Evolutionary conservation across 257 asterid species (phyloP).

Genomic region (Nicotiana tomentosiformis): DNA sequence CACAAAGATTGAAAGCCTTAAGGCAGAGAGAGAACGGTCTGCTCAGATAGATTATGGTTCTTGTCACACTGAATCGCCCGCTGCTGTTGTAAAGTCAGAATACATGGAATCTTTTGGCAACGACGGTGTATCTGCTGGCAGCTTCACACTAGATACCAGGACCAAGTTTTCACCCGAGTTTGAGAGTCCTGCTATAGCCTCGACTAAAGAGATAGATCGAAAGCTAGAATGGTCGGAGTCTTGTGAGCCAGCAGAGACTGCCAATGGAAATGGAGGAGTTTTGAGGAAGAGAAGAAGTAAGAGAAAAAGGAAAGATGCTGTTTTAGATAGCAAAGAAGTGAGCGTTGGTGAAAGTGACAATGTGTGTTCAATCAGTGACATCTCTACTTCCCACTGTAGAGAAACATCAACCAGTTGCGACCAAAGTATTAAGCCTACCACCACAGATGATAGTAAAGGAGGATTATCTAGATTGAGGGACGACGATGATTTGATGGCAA

Average conservation of each 20-base stretch:
- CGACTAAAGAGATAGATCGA: conserved; percentile 14
- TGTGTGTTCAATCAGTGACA: conserved; percentile 40
- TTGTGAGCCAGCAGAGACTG: conserved; percentile 17
- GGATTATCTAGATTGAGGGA: conserved; percentile 15
- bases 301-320: conserved; percentile 55
- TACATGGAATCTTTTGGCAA: conserved; percentile 40
- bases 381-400: conserved; percentile 29
- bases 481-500: conserved; percentile 35
- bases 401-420: conserved; percentile 33
- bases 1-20: conserved; percentile 51
- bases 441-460: conserved; percentile 18
- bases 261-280: conserved; percentile 29
- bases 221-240: conserved; percentile 30
- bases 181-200: conserved; percentile 23
- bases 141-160: conserved; percentile 51
- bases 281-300: conserved; percentile 60
- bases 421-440: conserved; percentile 17
- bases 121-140: conserved; percentile 58
- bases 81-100: conserved; percentile 38
- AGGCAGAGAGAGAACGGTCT: conserved; percentile 33
- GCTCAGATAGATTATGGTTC: conserved; percentile 7
- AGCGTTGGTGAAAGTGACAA: conserved; percentile 54
- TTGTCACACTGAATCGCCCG: conserved; percentile 38
- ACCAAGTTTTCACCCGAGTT: conserved; percentile 34
- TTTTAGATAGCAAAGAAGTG: conserved; percentile 37